A percentile compares a stretch with the other conserved stretches of the same genome.
phyloP scores from a whole-genome alignment of 2,329 filamentous ascomycete genomes.

The Penicillium concentricum region DNA sequence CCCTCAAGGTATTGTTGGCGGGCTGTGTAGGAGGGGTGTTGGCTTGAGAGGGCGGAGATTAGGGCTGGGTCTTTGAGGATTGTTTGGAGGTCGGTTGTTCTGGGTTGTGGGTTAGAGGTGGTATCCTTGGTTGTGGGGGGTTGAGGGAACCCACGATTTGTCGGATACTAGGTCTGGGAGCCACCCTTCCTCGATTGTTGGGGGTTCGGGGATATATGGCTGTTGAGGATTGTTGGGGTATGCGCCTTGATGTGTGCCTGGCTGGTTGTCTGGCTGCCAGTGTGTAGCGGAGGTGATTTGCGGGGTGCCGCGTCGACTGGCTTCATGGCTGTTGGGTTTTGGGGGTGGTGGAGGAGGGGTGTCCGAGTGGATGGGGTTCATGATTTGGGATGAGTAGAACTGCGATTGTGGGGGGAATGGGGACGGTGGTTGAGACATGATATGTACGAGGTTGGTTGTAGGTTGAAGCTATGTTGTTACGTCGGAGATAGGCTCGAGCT shows the following conservation, averaged over 20 bases:
- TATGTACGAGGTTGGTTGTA: constrained; percentile 6
- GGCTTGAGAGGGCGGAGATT: constrained; percentile 71
- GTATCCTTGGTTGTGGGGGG: constrained; percentile 17
- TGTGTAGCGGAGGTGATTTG: constrained; percentile 34
- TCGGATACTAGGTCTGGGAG: constrained; percentile 73
- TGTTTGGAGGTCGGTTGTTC: constrained; percentile 61
- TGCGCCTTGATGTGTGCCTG: constrained; percentile 10
- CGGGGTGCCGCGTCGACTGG: constrained; percentile 66
- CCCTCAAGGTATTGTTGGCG: constrained; percentile 64
- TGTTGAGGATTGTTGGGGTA: constrained; percentile 8
- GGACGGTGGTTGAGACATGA: constrained; percentile 28
- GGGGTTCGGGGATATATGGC: constrained; percentile 29
- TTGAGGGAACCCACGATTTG: constrained; percentile 64
- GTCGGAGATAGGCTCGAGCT: constrained; percentile 11
- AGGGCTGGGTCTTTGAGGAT: constrained; percentile 70
- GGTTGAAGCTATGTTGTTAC: constrained; percentile 4
- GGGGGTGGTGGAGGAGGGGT: constrained; percentile 69
- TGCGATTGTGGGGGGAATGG: constrained; percentile 26
- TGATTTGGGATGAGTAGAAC: constrained; percentile 25
- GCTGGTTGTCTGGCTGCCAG: constrained; percentile 24
- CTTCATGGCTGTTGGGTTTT: constrained; percentile 68
- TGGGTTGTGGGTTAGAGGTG: constrained; percentile 16
- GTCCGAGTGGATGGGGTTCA: constrained; percentile 53
- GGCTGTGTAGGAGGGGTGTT: constrained; percentile 68
- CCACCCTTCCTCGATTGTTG: constrained; percentile 63